Conservation (phyloP, 75 land plant genomes). For the Selaginella tamariscina region DNA sequence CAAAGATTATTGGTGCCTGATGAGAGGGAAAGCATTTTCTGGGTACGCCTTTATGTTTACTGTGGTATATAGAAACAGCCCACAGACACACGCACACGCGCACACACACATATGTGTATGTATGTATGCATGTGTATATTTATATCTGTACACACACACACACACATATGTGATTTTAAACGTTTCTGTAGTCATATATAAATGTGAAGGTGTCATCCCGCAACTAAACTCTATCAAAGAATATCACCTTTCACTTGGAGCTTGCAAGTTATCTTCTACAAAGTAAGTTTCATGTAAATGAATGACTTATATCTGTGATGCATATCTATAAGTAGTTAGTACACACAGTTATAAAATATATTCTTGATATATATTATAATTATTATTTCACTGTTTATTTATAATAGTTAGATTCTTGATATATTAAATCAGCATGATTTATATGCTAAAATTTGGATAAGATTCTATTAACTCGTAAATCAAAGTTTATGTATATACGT, state of each 20-base stretch:
- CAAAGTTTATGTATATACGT: too few species aligned
- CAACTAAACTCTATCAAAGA: conserved; percentile 55
- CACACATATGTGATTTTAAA: neutral
- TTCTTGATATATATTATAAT: too few species aligned
- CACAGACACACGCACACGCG: too few species aligned
- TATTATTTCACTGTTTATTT: neutral
- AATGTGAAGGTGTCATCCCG: conserved; percentile 82
- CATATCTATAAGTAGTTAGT: too few species aligned
- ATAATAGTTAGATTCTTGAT: neutral
- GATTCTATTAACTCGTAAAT: too few species aligned
- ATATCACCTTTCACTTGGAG: conserved; percentile 70
- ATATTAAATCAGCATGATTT: too few species aligned
- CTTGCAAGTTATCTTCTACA: conserved; percentile 36
- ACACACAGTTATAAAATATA: too few species aligned
- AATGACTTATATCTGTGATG: neutral
- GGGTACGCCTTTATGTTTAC: conserved; percentile 34
- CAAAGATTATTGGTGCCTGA: conserved; percentile 29
- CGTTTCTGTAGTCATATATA: conserved; percentile 50
- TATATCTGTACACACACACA: too few species aligned
- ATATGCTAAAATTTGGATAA: too few species aligned
- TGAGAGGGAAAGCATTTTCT: conserved; percentile 80
- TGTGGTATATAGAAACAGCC: too few species aligned
- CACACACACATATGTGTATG: too few species aligned
- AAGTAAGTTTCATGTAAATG: neutral
- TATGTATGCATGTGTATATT: too few species aligned